Percentiles rank a stretch among this genome's conserved stretches.
Conservation (phyloP, 352 stramenopile genomes). For the Pythium brachiatum region DNA sequence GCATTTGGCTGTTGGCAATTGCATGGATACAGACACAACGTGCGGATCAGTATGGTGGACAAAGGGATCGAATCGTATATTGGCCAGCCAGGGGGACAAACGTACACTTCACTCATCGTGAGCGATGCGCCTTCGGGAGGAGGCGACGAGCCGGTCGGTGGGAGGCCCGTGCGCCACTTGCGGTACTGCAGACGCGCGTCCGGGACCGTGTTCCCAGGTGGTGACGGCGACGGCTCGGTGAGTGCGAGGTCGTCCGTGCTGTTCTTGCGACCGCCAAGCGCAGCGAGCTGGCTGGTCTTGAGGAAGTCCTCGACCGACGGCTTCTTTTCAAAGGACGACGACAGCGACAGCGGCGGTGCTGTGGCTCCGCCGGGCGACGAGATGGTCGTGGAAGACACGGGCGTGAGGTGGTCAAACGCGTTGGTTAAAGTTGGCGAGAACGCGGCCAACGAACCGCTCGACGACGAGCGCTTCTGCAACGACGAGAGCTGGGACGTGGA, state of each 20-base stretch:
- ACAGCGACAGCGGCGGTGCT: conserved; percentile 12
- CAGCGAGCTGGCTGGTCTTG: conserved; percentile 12
- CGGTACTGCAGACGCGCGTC: conserved; percentile 75
- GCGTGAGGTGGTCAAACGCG: conserved; percentile 15
- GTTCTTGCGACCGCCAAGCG: conserved; percentile 37
- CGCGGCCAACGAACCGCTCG: conserved; percentile 17
- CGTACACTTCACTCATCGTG: conserved; percentile 64
- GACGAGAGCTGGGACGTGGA: conserved; percentile 21
- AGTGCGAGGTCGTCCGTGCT: conserved; percentile 64
- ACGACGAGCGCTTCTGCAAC: conserved; percentile 1
- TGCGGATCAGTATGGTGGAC: not conserved
- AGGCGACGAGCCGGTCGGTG: conserved; percentile 25
- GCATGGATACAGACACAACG: not conserved
- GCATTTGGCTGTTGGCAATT: conserved; percentile 38
- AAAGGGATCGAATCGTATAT: not conserved
- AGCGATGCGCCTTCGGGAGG: conserved; percentile 2
- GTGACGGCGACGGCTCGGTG: conserved; percentile 41
- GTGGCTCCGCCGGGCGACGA: conserved; percentile 29
- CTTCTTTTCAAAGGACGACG: conserved; percentile 24
- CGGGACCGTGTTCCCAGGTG: conserved; percentile 48
- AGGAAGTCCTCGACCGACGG: conserved; percentile 17
- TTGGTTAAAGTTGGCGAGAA: conserved; percentile 21
- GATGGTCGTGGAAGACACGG: conserved; percentile 25
- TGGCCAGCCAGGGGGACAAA: conserved; percentile 4
- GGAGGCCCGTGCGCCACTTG: conserved; percentile 58